A percentile compares a stretch with the other conserved stretches of the same genome.
Conservation (phyloP, 345 rosid species). For the Litchi chinensis region DNA sequence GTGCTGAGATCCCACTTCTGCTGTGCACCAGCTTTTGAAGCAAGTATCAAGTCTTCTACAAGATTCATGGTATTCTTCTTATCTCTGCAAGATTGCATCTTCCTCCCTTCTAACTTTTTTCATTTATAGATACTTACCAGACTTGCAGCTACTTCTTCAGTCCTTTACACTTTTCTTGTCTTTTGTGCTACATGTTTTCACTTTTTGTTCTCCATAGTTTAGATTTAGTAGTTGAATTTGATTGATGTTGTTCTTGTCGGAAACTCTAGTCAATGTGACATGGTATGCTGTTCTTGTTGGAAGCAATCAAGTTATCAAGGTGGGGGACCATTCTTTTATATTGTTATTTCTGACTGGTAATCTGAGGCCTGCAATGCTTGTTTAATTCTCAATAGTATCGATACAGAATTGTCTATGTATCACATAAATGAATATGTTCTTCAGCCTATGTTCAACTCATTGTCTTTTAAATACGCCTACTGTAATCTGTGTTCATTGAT, state of each 20-base stretch:
- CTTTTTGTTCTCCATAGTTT: too few relatives aligned
- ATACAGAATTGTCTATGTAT: background rate
- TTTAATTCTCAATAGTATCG: too few relatives aligned
- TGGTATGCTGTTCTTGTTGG: too few relatives aligned
- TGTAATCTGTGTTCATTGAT: background rate
- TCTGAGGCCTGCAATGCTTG: too few relatives aligned
- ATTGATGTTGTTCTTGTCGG: too few relatives aligned
- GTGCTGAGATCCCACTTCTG: background rate
- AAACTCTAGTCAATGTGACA: too few relatives aligned
- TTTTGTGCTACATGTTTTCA: background rate
- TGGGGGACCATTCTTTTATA: too few relatives aligned
- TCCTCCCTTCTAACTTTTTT: too few relatives aligned
- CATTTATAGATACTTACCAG: too few relatives aligned
- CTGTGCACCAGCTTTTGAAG: constrained; percentile 12
- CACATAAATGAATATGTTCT: background rate
- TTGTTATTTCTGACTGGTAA: too few relatives aligned
- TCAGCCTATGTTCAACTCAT: background rate
- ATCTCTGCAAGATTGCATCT: background rate
- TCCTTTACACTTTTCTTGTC: background rate
- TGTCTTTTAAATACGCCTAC: background rate
- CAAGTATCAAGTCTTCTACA: constrained; percentile 2
- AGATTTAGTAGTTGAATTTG: too few relatives aligned
- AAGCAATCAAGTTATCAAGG: too few relatives aligned
- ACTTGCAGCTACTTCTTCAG: background rate
- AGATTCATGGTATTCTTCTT: constrained; percentile 15